These are phyloP conservation scores for Castanea mollissima DNA, from an alignment of 306 rosid genomes.

Conservation along the genomic window DNA sequence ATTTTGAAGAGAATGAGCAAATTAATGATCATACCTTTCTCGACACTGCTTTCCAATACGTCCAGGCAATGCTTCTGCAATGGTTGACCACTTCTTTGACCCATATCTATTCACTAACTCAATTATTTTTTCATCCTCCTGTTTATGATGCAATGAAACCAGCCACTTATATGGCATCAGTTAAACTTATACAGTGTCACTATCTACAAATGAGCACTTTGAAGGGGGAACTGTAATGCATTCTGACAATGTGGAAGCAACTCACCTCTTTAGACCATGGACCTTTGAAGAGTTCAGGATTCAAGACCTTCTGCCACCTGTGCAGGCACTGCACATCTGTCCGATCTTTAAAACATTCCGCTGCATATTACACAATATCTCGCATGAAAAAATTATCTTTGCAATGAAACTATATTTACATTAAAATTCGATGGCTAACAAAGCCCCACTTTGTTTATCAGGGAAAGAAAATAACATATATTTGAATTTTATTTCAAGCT, in stretches of 20 bases:
- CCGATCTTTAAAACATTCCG: constrained; percentile 92
- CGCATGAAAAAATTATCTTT: constrained; percentile 10
- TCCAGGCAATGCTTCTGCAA: constrained; percentile 88
- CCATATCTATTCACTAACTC: constrained; percentile 80
- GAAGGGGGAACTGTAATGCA: constrained; percentile 8
- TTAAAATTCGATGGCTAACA: background rate
- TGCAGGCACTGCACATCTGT: constrained; percentile 98
- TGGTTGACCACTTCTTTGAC: constrained; percentile 95
- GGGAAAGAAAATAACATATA: background rate
- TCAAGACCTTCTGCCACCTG: constrained; percentile 99
- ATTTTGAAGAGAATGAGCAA: background rate
- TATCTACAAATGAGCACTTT: background rate
- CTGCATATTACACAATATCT: constrained; percentile 41
- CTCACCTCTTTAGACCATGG: constrained; percentile 99
- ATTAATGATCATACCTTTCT: constrained; percentile 70
- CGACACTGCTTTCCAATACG: constrained; percentile 99
- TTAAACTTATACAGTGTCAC: background rate
- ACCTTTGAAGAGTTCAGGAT: constrained; percentile 96
- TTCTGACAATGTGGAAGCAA: background rate
- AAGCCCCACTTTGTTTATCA: background rate
- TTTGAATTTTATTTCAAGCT: background rate
- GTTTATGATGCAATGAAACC: constrained; percentile 25
- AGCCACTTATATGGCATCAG: constrained; percentile 7
- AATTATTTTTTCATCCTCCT: constrained; percentile 86
- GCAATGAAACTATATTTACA: background rate